These are phyloP conservation scores for Petunia hybrid DNA, from an alignment of 305 asterid species.

Conservation along the genomic window DNA sequence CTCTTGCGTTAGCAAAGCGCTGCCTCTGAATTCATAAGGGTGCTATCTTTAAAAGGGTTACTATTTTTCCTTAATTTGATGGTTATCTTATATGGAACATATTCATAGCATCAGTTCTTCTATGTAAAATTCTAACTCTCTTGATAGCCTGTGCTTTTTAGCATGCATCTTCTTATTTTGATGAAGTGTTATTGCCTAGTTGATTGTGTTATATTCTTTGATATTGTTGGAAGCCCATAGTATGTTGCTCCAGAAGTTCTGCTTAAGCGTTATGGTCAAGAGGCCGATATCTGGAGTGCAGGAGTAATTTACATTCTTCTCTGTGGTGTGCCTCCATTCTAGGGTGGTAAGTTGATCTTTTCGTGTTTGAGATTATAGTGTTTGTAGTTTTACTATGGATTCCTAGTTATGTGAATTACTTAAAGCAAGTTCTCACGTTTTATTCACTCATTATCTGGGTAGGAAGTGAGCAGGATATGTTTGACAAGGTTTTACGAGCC, in stretches of 20 bases:
- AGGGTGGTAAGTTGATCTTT: slow-evolving; percentile 59
- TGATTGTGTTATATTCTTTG: slow-evolving; percentile 40
- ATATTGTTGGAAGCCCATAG: slow-evolving; percentile 83
- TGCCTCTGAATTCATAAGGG: slow-evolving; percentile 41
- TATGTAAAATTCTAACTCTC: background rate
- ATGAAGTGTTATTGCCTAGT: background rate
- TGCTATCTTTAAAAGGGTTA: slow-evolving; percentile 32
- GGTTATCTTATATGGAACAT: slow-evolving; percentile 4
- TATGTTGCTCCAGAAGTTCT: slow-evolving; percentile 82
- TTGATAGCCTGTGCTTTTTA: background rate
- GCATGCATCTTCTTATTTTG: slow-evolving; percentile 14
- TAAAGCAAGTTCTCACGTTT: background rate
- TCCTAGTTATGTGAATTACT: background rate
- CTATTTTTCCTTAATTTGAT: slow-evolving; percentile 20
- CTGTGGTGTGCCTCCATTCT: slow-evolving; percentile 73
- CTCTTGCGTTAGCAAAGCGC: background rate
- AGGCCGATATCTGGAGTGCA: slow-evolving; percentile 77
- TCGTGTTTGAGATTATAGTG: too few relatives aligned
- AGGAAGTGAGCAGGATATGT: slow-evolving; percentile 62
- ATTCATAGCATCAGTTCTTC: slow-evolving; percentile 2
- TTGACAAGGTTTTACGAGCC: slow-evolving; percentile 57
- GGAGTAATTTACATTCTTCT: slow-evolving; percentile 75
- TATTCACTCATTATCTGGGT: slow-evolving; percentile 26
- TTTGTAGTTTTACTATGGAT: too few relatives aligned
- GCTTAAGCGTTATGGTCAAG: slow-evolving; percentile 57